Evolutionary conservation across 495 filamentous ascomycete species (phyloP), one percentile per base, ranked within the genome.

Genomic region (Collariella sp.): DNA sequence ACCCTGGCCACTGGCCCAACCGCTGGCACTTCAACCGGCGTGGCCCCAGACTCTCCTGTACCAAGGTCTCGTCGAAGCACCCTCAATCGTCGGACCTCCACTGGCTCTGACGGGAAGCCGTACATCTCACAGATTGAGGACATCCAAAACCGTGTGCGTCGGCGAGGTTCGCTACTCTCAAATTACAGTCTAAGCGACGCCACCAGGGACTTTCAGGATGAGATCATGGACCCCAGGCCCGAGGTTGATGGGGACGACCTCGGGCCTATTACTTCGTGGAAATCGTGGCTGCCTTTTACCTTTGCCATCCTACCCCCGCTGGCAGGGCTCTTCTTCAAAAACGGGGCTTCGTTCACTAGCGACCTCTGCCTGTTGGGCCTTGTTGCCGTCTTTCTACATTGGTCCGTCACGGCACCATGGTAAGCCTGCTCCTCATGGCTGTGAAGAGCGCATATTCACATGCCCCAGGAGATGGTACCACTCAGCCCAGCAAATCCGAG

Each of bases 351-450:
- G 3, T 76, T 96, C 51, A 78, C 89, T 34, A 96, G 91, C 2
- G 93, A 98, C 62, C 67, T 93, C 9, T 85, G 89, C 22, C 74
- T 97, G 42, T 70, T 98, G 24, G 78, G 77, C 5, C 62, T 98
- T 46, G 85, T 85, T 0, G 86, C 84, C 0, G 77, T 96, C 5
- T 95, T 97, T 59, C 74, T 98, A 48, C 91, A 97, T 66, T 96
- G 90, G 91, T 89, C 87, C 18, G 84, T 96, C 7, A 83, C 87
- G 51, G 70, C 90, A 52, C 94, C 93, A 61, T 98, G 93, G 91
- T 89, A 72, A 63, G 68, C 62, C 7, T 15, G 2, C 9, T 16
- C 42, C 31, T 13, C 34, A 3, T 10, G 7, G 11, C 7, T 9
- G n/a, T 1, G 10, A 19, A 12, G 9, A 5, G 7, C 46, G 4